phyloP scores from a whole-genome alignment of 257 asterid genomes.

The Salvia hispanica region DNA sequence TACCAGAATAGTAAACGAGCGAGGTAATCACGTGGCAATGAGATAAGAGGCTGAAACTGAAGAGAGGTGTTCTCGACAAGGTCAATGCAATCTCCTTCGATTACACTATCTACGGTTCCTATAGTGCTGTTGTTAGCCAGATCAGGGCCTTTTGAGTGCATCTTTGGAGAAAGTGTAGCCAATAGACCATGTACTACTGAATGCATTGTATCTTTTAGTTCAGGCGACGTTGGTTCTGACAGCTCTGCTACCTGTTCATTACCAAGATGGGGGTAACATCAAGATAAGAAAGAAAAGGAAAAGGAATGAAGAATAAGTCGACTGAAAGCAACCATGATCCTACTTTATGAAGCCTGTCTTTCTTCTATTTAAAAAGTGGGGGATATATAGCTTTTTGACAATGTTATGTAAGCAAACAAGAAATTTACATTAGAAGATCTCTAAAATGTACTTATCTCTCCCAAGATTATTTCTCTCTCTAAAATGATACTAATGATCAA shows the following conservation, averaged over 20 bases:
- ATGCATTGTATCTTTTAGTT: constrained; percentile 69
- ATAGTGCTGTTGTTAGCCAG: constrained; percentile 44
- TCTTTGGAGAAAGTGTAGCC: constrained; percentile 95
- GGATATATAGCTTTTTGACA: neutral
- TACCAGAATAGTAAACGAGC: constrained; percentile 92
- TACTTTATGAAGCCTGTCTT: constrained; percentile 9
- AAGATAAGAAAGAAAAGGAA: neutral
- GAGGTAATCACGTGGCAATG: constrained; percentile 84
- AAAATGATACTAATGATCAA: neutral
- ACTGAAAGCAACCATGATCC: neutral
- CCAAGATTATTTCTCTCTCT: neutral
- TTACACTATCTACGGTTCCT: constrained; percentile 48
- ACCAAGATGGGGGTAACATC: neutral
- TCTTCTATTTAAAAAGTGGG: neutral
- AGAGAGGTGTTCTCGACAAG: constrained; percentile 84
- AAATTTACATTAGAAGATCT: constrained; percentile 1
- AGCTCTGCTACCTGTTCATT: constrained; percentile 80
- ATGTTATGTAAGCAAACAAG: neutral
- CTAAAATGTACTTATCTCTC: neutral
- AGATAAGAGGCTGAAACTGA: constrained; percentile 82
- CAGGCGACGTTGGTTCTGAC: constrained; percentile 83
- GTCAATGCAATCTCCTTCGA: constrained; percentile 71
- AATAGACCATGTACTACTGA: constrained; percentile 93
- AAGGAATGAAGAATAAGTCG: neutral
- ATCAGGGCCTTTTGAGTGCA: constrained; percentile 83